A percentile compares a stretch with the other conserved stretches of the same genome.
These are phyloP conservation scores for Gossypium armourianum DNA, from an alignment of 441 rosid species.

Conservation along the genomic window DNA sequence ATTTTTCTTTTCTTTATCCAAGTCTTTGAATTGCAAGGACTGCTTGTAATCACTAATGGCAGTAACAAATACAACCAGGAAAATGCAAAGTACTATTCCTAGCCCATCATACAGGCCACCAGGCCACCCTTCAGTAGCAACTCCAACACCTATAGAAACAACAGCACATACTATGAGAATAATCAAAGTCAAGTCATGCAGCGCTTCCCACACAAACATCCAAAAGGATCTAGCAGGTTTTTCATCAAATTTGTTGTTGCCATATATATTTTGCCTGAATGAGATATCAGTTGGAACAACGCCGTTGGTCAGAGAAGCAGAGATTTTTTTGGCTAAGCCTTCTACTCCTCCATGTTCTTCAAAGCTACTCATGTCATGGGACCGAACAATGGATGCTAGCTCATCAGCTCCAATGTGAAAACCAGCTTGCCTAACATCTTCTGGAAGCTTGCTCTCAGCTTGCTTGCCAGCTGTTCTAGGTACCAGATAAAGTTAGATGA, in stretches of 20 bases:
- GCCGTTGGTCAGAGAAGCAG: conserved; percentile 34
- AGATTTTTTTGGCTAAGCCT: conserved; percentile 30
- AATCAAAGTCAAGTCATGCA: conserved; percentile 39
- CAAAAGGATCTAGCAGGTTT: conserved; percentile 41
- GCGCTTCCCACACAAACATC: conserved; percentile 42
- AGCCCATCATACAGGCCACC: conserved; percentile 37
- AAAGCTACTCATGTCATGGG: conserved; percentile 34
- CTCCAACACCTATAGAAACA: conserved; percentile 37
- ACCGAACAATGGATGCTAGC: conserved; percentile 34
- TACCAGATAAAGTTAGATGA: background rate
- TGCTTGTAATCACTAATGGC: conserved; percentile 42
- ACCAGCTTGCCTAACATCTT: conserved; percentile 32
- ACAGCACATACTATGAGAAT: conserved; percentile 35
- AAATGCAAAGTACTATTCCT: conserved; percentile 34
- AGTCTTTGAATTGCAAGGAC: conserved; percentile 38
- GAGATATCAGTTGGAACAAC: conserved; percentile 28
- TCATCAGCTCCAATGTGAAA: conserved; percentile 44
- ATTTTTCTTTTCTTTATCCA: conserved; percentile 44
- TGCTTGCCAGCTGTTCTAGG: conserved; percentile 33
- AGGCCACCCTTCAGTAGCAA: conserved; percentile 42
- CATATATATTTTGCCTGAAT: conserved; percentile 40
- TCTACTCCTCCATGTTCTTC: conserved; percentile 37
- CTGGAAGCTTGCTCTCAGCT: conserved; percentile 25
- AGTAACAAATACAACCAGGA: conserved; percentile 37
- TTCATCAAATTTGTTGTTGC: conserved; percentile 45